Conservation (phyloP, 2,329 filamentous ascomycete species). For the Aspergillus arachidicola region DNA sequence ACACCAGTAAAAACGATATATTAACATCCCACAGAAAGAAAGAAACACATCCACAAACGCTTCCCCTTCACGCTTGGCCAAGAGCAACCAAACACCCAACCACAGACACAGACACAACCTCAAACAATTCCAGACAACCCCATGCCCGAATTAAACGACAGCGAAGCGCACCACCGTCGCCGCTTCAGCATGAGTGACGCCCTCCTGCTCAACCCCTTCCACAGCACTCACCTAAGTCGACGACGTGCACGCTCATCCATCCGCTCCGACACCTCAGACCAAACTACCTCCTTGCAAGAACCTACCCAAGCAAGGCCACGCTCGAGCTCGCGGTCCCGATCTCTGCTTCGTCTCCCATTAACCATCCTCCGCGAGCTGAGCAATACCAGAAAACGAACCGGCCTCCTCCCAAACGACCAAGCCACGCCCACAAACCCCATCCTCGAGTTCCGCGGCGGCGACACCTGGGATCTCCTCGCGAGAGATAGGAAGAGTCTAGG, state of each 20-base stretch:
- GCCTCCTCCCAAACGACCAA: slow-evolving; percentile 13
- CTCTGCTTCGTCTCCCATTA: slow-evolving; percentile 18
- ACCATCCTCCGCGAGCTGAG: slow-evolving; percentile 10
- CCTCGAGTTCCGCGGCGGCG: slow-evolving; percentile 32
- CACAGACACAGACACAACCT: neutral
- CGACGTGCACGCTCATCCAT: slow-evolving; percentile 13
- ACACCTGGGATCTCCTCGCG: slow-evolving; percentile 33
- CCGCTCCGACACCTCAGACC: slow-evolving; percentile 15
- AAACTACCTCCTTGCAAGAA: neutral
- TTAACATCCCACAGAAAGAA: slow-evolving; percentile 11
- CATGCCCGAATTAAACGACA: neutral
- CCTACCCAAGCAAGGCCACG: neutral
- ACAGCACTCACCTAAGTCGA: neutral
- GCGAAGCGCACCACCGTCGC: slow-evolving; percentile 7
- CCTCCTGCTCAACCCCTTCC: slow-evolving; percentile 8
- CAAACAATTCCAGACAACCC: neutral
- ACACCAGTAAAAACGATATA: neutral
- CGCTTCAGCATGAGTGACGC: slow-evolving; percentile 33
- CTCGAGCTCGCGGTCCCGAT: slow-evolving; percentile 12
- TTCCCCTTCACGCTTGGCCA: slow-evolving; percentile 29
- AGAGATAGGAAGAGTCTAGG: slow-evolving; percentile 28
- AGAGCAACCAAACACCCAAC: slow-evolving; percentile 11
- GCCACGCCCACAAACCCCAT: slow-evolving; percentile 27
- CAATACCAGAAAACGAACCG: neutral
- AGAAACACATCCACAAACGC: slow-evolving; percentile 22